A percentile compares a stretch with the other conserved stretches of the same genome.
phyloP scores from a whole-genome alignment of 2,329 filamentous ascomycete species.

The Colletotrichum gigasporum region DNA sequence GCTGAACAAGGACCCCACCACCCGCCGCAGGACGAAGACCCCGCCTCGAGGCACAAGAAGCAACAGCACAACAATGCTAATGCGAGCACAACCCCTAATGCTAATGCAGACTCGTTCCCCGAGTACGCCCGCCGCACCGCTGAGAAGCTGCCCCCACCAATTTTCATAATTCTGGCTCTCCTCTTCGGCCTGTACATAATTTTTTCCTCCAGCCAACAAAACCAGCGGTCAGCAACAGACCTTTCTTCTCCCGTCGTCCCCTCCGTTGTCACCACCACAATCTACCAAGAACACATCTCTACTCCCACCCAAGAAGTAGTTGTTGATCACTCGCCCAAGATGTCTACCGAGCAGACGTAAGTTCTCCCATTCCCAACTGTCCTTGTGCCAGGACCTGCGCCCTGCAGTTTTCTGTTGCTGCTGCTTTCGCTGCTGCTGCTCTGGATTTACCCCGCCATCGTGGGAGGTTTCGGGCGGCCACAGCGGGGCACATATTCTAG shows the following conservation, averaged over 20 bases:
- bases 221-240: slow-evolving; percentile 32
- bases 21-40: slow-evolving; percentile 38
- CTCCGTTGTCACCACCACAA: slow-evolving; percentile 30
- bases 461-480: slow-evolving; percentile 27
- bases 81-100: neutral
- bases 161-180: slow-evolving; percentile 51
- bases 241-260: slow-evolving; percentile 37
- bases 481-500: slow-evolving; percentile 22
- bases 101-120: slow-evolving; percentile 15
- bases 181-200: slow-evolving; percentile 47
- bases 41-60: slow-evolving; percentile 40
- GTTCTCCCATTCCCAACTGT: slow-evolving; percentile 46
- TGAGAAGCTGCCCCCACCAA: slow-evolving; percentile 54
- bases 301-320: slow-evolving; percentile 33
- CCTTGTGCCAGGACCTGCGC: neutral
- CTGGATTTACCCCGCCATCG: slow-evolving; percentile 44
- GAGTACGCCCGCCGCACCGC: slow-evolving; percentile 38
- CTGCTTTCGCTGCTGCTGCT: neutral
- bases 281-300: slow-evolving; percentile 35
- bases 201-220: slow-evolving; percentile 42
- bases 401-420: neutral
- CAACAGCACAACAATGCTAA: slow-evolving; percentile 30
- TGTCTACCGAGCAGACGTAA: slow-evolving; percentile 90
- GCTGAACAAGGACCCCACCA: slow-evolving; percentile 42
- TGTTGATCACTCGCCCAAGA: slow-evolving; percentile 53